Conservation (phyloP, 176 grass and related monocot species). For the Juncus effusus region DNA sequence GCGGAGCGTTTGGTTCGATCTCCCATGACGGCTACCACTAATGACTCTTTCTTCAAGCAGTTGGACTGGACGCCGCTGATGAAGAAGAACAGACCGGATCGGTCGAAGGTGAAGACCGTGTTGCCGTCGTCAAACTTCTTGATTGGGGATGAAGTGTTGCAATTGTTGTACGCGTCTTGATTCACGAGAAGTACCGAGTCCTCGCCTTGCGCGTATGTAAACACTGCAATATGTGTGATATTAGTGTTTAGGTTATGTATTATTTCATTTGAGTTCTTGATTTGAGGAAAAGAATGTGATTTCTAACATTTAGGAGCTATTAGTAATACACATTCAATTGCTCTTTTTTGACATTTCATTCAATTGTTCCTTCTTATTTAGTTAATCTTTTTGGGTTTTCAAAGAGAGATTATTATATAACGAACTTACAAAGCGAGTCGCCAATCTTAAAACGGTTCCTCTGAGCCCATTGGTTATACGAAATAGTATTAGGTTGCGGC, state of each 20-base stretch:
- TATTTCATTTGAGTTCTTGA: too few relatives aligned
- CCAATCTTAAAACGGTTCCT: conserved; percentile 46
- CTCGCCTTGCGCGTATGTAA: conserved; percentile 45
- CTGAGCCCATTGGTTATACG: conserved; percentile 49
- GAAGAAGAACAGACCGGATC: conserved; percentile 72
- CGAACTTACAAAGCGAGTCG: conserved; percentile 61
- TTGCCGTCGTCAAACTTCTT: conserved; percentile 52
- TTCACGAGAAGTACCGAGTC: conserved; percentile 72
- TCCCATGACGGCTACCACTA: conserved; percentile 54
- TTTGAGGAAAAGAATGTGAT: background rate
- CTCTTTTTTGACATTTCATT: too few relatives aligned
- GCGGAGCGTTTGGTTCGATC: conserved; percentile 22
- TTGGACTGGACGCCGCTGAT: conserved; percentile 52
- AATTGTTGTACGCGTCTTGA: conserved; percentile 44
- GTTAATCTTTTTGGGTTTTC: background rate
- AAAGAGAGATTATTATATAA: background rate
- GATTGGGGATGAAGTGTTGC: conserved; percentile 49
- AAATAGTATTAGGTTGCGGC: conserved; percentile 23
- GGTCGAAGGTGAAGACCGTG: conserved; percentile 52
- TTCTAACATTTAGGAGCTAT: background rate
- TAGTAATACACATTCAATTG: background rate
- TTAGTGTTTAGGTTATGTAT: too few relatives aligned
- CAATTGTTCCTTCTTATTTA: too few relatives aligned
- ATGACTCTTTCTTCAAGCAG: conserved; percentile 58
- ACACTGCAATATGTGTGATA: conserved; percentile 40